Conservation (phyloP, 306 rosid genomes). For the Mimosa pudica region DNA sequence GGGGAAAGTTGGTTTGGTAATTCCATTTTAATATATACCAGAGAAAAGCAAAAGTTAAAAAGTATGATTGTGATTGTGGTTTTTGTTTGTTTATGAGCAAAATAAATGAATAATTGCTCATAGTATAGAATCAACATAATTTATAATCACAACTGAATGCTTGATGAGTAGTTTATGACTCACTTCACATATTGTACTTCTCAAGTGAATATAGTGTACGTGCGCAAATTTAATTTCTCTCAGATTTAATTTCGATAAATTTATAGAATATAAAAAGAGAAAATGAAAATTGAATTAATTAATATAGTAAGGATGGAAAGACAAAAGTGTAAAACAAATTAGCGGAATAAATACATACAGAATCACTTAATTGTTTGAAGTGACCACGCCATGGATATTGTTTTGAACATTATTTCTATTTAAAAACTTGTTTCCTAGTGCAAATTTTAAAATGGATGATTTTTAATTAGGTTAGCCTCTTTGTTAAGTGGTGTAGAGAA, state of each 20-base stretch:
- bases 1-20: slow-evolving; percentile 10
- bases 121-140: not conserved
- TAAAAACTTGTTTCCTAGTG: not conserved
- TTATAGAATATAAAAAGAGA: not conserved
- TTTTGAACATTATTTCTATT: not conserved
- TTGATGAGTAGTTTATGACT: not conserved
- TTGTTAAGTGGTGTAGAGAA: not conserved
- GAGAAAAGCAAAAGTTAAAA: slow-evolving; percentile 23
- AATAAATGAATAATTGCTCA: no score
- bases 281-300: not conserved
- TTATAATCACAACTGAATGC: not conserved
- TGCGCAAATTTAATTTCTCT: not conserved
- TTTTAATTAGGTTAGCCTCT: not conserved
- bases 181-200: not conserved
- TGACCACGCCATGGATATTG: not conserved
- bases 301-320: not conserved
- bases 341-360: no score
- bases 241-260: not conserved
- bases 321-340: no score
- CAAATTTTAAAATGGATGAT: not conserved
- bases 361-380: not conserved
- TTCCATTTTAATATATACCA: slow-evolving; percentile 7
- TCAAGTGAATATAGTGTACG: not conserved
- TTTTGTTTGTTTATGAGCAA: slow-evolving; percentile 26
- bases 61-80: slow-evolving; percentile 43